These are phyloP conservation scores for Boletus subcaerulescens DNA, from an alignment of 768 basidiomycete genomes.

Conservation along the genomic window DNA sequence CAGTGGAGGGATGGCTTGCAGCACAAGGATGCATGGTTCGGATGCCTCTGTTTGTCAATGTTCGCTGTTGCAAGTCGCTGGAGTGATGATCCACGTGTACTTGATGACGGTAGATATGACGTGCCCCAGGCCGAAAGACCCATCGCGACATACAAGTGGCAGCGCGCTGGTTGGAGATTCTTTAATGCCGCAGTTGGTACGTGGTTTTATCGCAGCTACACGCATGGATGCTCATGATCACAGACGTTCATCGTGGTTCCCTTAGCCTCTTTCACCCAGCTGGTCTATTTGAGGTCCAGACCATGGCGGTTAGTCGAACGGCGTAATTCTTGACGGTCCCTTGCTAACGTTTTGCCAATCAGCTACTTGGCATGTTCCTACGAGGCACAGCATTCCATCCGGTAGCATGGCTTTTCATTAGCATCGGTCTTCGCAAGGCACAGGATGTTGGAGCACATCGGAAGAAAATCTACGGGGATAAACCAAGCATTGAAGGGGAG, in stretches of 20 bases:
- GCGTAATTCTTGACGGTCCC: neutral
- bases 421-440: slow-evolving; percentile 56
- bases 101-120: slow-evolving; percentile 33
- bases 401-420: slow-evolving; percentile 53
- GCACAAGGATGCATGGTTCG: slow-evolving; percentile 56
- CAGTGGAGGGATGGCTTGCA: slow-evolving; percentile 56
- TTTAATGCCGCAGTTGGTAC: slow-evolving; percentile 54
- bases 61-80: slow-evolving; percentile 72
- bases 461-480: slow-evolving; percentile 50
- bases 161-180: slow-evolving; percentile 58
- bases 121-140: slow-evolving; percentile 19
- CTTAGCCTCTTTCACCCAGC: slow-evolving; percentile 54
- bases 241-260: slow-evolving; percentile 51
- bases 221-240: slow-evolving; percentile 3
- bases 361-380: slow-evolving; percentile 57
- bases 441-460: slow-evolving; percentile 79
- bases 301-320: slow-evolving; percentile 42
- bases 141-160: slow-evolving; percentile 42
- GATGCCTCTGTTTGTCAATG: slow-evolving; percentile 54
- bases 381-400: slow-evolving; percentile 48
- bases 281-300: slow-evolving; percentile 62
- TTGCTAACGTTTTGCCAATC: slow-evolving; percentile 9
- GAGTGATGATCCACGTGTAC: slow-evolving; percentile 58
- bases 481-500: slow-evolving; percentile 56
- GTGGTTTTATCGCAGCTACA: slow-evolving; percentile 9